Base-by-base conservation (phyloP, 2,329 filamentous ascomycete genomes). In the Ophiostoma quercus region DNA sequence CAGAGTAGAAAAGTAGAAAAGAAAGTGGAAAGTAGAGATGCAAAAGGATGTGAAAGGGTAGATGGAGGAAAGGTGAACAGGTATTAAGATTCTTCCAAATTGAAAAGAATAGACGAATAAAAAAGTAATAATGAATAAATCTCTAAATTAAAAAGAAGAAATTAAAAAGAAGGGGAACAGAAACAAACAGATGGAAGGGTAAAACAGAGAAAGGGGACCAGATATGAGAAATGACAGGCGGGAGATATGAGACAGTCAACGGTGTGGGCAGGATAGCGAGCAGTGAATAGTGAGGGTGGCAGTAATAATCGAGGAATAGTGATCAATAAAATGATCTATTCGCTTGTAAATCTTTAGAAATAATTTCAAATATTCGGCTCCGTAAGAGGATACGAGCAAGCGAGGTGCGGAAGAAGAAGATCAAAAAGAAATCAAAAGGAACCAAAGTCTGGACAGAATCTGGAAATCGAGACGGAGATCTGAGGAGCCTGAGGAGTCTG, bases 201-300 rank as follows among this genome's bases (percentile, higher is more conserved):
- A 67, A 51, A 62, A 60, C 66, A 69, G 62, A 69, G 66, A 54
- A 66, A 65, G 62, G 62, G 62, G 62, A 65, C 34, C 32, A 32
- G 9, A 65, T 65, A 65, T 65, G 62, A 65, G 62, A 65, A 65
- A 22, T 65, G 62, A 65, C 62, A 65, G 62, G 62, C 60, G 29
- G 57, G 29, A 32, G 29, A 34, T 62, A 22, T 65, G 62, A 65
- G 62, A 65, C 62, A 65, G 34, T 37, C 62, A 63, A 63, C 32
- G 9, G 57, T 63, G 41, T 39, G 22, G 32, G 37, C 51, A 47
- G 16, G 43, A 22, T 29, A 14, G 22, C 8, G 11, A 41, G 11
- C 12, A 41, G n/a, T 57, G 51, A 22, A 12, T 11, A 25, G 51
- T 57, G n/a, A 22, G 51, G 57, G 29, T 62, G 25, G n/a, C n/a